Evolutionary conservation across 1,284 basidiomycete species (phyloP).

Genomic region (Retiboletus flavoniger): DNA sequence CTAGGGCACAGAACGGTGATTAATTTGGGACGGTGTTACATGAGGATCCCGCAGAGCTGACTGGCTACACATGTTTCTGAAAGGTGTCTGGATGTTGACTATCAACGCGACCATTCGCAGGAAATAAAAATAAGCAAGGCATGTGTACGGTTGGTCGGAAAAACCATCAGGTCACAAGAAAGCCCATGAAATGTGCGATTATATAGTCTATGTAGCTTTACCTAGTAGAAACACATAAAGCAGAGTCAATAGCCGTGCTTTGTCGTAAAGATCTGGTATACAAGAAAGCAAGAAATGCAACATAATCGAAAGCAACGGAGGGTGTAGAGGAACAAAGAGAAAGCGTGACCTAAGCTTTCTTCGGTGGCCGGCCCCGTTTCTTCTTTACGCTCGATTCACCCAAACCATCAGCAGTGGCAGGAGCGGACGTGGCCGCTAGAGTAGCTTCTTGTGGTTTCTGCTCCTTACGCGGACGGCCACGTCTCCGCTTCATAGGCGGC

Average conservation of each 20-base stretch:
- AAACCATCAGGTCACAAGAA: constrained; percentile 20
- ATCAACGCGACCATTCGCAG: constrained; percentile 29
- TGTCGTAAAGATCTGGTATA: constrained; percentile 36
- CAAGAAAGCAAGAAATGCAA: constrained; percentile 35
- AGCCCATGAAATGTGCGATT: constrained; percentile 29
- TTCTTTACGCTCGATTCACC: constrained; percentile 53
- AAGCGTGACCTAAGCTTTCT: constrained; percentile 42
- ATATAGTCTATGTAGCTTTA: constrained; percentile 38
- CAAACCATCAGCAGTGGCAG: constrained; percentile 40
- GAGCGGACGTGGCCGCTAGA: constrained; percentile 34
- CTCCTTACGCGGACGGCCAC: constrained; percentile 71
- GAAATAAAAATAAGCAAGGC: constrained; percentile 34
- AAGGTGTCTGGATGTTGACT: constrained; percentile 20
- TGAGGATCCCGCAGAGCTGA: constrained; percentile 30
- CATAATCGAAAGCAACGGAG: constrained; percentile 20
- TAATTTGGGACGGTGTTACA: constrained; percentile 34
- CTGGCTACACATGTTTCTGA: constrained; percentile 28
- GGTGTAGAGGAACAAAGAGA: constrained; percentile 3
- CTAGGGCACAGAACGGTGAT: constrained; percentile 33
- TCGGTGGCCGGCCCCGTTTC: constrained; percentile 72
- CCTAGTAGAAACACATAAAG: constrained; percentile 36
- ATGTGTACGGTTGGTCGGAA: constrained; percentile 19
- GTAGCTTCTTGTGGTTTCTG: constrained; percentile 46
- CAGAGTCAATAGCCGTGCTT: constrained; percentile 32
- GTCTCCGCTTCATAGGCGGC: constrained; percentile 56